Conservation (phyloP, 108 stramenopile genomes). For the Skeletonema grethae region DNA sequence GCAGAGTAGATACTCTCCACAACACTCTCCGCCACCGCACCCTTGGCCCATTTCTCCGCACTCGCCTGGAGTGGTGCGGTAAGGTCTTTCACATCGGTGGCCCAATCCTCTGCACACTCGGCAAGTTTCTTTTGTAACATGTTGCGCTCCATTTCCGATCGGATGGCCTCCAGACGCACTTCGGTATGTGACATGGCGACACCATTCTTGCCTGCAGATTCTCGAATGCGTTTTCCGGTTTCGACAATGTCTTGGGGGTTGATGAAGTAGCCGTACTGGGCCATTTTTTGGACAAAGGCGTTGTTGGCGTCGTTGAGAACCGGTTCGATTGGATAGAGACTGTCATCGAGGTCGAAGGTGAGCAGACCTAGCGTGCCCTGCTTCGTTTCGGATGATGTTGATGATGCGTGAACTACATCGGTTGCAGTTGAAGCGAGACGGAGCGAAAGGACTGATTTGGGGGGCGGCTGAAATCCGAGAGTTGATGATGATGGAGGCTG, state of each 20-base stretch:
- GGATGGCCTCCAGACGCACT: constrained; percentile 75
- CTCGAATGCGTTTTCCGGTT: constrained; percentile 68
- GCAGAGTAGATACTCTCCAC: constrained; percentile 79
- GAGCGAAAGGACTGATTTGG: constrained; percentile 30
- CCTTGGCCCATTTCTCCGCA: constrained; percentile 76
- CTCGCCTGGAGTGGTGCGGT: constrained; percentile 60
- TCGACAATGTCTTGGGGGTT: constrained; percentile 75
- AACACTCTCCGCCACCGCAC: constrained; percentile 69
- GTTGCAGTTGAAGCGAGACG: constrained; percentile 32
- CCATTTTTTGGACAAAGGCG: constrained; percentile 76
- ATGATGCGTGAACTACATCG: constrained; percentile 1
- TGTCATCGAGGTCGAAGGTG: constrained; percentile 90
- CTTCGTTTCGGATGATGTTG: constrained; percentile 7
- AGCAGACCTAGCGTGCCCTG: constrained; percentile 64
- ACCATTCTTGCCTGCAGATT: constrained; percentile 58
- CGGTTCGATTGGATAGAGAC: constrained; percentile 75
- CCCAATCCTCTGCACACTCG: constrained; percentile 86
- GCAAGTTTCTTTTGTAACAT: constrained; percentile 69
- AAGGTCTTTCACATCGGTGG: constrained; percentile 68
- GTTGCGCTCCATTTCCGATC: constrained; percentile 79
- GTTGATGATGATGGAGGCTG: constrained; percentile 4
- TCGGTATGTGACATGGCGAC: constrained; percentile 81
- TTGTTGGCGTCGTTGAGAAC: constrained; percentile 78
- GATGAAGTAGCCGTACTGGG: constrained; percentile 67
- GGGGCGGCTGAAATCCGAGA: constrained; percentile 16